Percentiles rank a stretch among this genome's conserved stretches.
Evolutionary conservation across 2,329 filamentous ascomycete species (phyloP).

Genomic region (Pseudocercospora musae): DNA sequence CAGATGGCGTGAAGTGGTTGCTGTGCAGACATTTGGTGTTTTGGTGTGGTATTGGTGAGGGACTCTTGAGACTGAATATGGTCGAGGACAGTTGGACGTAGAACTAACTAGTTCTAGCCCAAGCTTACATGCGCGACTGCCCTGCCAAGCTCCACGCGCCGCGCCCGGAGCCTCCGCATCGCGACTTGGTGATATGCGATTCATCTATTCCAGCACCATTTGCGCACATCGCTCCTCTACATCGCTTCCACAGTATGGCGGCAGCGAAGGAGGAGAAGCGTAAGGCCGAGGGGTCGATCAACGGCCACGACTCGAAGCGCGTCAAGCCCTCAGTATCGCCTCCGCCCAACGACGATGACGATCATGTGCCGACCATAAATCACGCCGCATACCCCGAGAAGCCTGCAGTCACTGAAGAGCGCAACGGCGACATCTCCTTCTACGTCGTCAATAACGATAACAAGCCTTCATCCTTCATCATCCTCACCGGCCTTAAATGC

Average conservation of each 20-base stretch:
- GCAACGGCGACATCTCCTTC: slow-evolving; percentile 92
- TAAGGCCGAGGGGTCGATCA: slow-evolving; percentile 66
- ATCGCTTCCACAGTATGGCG: slow-evolving; percentile 16
- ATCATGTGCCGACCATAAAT: slow-evolving; percentile 32
- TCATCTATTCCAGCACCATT: not conserved
- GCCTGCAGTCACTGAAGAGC: slow-evolving; percentile 90
- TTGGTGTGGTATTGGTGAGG: not conserved
- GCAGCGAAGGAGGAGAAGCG: slow-evolving; percentile 53
- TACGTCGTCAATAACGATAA: slow-evolving; percentile 97
- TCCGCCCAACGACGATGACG: slow-evolving; percentile 27
- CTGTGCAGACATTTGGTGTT: slow-evolving; percentile 65
- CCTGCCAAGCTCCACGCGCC: not conserved
- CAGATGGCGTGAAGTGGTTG: slow-evolving; percentile 72
- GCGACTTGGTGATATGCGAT: not conserved
- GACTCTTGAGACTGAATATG: not conserved
- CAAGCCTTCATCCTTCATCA: slow-evolving; percentile 81
- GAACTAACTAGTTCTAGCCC: too few relatives aligned
- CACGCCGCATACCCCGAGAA: slow-evolving; percentile 78
- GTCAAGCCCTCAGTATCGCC: slow-evolving; percentile 50
- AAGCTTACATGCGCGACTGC: not conserved
- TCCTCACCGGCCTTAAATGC: slow-evolving; percentile 91
- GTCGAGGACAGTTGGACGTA: not conserved
- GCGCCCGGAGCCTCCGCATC: not conserved
- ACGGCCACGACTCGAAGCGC: slow-evolving; percentile 59
- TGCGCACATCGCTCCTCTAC: not conserved